Evolutionary conservation across 2,329 filamentous ascomycete genomes (phyloP).

Genomic region (Neonectria faginata): DNA sequence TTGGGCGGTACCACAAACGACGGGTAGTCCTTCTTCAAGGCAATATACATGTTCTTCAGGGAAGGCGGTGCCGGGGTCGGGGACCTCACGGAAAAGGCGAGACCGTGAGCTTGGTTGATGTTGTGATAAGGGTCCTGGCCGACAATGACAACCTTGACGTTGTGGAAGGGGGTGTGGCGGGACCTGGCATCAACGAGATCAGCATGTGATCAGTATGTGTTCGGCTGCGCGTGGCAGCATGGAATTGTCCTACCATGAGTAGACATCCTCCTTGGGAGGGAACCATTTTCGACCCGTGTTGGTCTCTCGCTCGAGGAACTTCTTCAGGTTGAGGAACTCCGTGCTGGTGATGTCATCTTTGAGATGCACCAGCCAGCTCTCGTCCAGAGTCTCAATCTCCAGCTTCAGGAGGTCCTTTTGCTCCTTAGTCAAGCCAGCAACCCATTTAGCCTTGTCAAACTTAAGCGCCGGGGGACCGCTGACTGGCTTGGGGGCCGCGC

Average conservation of each 20-base stretch:
- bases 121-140: constrained; percentile 99
- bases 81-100: constrained; percentile 93
- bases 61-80: constrained; percentile 91
- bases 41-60: constrained; percentile 92
- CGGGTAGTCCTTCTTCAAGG: constrained; percentile 89
- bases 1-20: constrained; percentile 80
- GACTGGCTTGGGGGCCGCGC: constrained; percentile 67
- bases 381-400: constrained; percentile 91
- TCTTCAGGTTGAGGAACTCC: constrained; percentile 89
- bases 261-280: constrained; percentile 88
- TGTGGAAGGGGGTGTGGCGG: constrained; percentile 87
- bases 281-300: constrained; percentile 82
- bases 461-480: constrained; percentile 57
- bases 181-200: constrained; percentile 72
- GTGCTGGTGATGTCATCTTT: constrained; percentile 85
- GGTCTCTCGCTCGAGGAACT: constrained; percentile 84
- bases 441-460: constrained; percentile 93
- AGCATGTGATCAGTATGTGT: constrained; percentile 19
- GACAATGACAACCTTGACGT: constrained; percentile 91
- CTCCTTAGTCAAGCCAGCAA: constrained; percentile 81
- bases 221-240: background rate
- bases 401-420: constrained; percentile 85
- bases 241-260: constrained; percentile 80
- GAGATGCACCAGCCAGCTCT: constrained; percentile 89
- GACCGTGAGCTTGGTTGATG: constrained; percentile 91